Conservation (phyloP, 495 filamentous ascomycete species). For the Chaetomidium leptoderma region DNA sequence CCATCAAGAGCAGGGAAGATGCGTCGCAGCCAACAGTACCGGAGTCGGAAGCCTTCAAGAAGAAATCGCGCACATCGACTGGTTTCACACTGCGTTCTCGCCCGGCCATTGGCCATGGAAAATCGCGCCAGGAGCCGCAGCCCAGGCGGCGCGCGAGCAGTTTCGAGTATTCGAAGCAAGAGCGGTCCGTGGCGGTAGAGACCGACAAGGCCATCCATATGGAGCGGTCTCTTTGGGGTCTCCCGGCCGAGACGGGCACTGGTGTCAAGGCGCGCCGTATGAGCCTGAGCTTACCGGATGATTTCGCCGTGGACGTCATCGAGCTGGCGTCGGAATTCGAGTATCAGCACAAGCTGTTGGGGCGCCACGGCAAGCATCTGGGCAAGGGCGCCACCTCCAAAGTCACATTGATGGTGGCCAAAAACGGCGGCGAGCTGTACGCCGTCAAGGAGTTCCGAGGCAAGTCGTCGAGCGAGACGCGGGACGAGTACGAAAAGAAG, state of each 20-base stretch:
- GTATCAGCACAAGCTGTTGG: constrained; percentile 54
- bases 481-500: constrained; percentile 67
- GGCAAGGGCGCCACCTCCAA: constrained; percentile 70
- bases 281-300: constrained; percentile 59
- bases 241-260: constrained; percentile 55
- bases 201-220: constrained; percentile 23
- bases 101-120: constrained; percentile 23
- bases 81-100: constrained; percentile 43
- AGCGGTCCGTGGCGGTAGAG: constrained; percentile 12
- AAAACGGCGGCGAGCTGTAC: constrained; percentile 55
- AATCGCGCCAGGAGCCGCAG: constrained; percentile 14
- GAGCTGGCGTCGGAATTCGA: constrained; percentile 58
- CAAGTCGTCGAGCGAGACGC: constrained; percentile 56
- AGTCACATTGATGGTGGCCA: constrained; percentile 61
- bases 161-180: constrained; percentile 32
- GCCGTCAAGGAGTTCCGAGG: constrained; percentile 76
- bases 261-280: constrained; percentile 63
- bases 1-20: constrained; percentile 27
- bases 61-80: constrained; percentile 47
- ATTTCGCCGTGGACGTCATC: constrained; percentile 59
- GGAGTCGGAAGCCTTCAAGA: constrained; percentile 37
- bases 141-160: constrained; percentile 35
- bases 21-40: constrained; percentile 37
- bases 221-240: constrained; percentile 44
- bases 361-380: constrained; percentile 58